Percentiles rank a stretch among this genome's conserved stretches.
Evolutionary conservation across 352 stramenopile genomes (phyloP).

Genomic region (Phytophthora cactorum): DNA sequence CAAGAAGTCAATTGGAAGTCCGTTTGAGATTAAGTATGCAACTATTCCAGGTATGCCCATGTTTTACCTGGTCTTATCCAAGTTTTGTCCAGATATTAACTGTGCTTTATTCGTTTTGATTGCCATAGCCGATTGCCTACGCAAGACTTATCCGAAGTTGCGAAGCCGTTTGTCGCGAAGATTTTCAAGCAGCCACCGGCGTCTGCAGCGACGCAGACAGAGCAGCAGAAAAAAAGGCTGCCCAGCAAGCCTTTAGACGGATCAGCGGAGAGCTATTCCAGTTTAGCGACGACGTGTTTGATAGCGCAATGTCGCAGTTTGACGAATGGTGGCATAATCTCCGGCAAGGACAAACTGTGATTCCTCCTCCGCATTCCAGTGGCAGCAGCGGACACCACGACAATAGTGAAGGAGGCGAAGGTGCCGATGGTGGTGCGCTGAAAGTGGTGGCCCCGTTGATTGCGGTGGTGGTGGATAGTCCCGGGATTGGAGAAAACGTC

Average conservation of each 20-base stretch:
- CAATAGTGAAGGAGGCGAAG: not conserved
- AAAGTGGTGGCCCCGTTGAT: no score
- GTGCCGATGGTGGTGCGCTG: no score
- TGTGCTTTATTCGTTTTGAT: not conserved
- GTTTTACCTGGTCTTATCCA: not conserved
- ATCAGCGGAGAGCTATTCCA: not conserved
- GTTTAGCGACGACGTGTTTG: not conserved
- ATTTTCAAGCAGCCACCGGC: not conserved
- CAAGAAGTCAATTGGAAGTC: constrained; percentile 7
- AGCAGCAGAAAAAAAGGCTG: not conserved
- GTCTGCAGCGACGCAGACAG: not conserved
- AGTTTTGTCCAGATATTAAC: not conserved
- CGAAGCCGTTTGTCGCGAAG: not conserved
- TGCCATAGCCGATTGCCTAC: not conserved
- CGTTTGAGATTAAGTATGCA: constrained; percentile 13
- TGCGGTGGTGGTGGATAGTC: no score
- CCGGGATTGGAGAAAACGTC: no score
- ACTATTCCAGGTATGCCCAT: constrained; percentile 5
- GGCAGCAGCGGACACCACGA: not conserved
- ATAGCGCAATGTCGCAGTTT: not conserved
- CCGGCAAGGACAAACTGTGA: not conserved
- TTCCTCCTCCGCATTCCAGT: not conserved
- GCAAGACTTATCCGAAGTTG: not conserved
- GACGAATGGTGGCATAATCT: not conserved
- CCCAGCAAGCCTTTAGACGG: not conserved